Evolutionary conservation across 805 yeast genomes (phyloP).

Genomic region (Kluyveromyces starmeri): DNA sequence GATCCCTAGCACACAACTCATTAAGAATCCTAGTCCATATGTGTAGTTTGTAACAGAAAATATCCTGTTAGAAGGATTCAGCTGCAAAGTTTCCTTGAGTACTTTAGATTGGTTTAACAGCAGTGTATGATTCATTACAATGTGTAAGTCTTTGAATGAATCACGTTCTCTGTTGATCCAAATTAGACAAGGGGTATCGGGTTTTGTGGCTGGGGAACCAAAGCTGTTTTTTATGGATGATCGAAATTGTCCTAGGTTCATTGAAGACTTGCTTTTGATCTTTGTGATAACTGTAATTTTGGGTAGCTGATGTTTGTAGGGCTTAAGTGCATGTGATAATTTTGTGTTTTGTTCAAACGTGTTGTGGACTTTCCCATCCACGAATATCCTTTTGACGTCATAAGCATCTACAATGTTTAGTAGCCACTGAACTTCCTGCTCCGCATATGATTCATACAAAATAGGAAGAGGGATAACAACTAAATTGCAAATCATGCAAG

Average conservation of each 20-base stretch:
- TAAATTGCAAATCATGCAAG: slow-evolving; percentile 72
- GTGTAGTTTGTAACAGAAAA: slow-evolving; percentile 83
- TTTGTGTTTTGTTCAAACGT: slow-evolving; percentile 19
- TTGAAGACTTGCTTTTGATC: slow-evolving; percentile 20
- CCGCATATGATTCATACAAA: slow-evolving; percentile 53
- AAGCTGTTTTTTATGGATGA: slow-evolving; percentile 13
- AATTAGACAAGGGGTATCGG: slow-evolving; percentile 24
- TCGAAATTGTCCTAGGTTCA: slow-evolving; percentile 15
- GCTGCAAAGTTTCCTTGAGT: slow-evolving; percentile 84
- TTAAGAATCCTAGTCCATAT: slow-evolving; percentile 79
- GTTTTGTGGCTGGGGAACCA: slow-evolving; percentile 20
- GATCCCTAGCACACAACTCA: slow-evolving; percentile 74
- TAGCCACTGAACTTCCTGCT: slow-evolving; percentile 66
- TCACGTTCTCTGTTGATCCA: slow-evolving; percentile 25
- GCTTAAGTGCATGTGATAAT: slow-evolving; percentile 20
- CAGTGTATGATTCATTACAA: slow-evolving; percentile 43
- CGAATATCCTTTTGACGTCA: slow-evolving; percentile 61
- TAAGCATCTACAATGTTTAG: slow-evolving; percentile 60
- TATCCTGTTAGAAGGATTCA: slow-evolving; percentile 61
- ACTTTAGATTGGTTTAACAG: slow-evolving; percentile 77
- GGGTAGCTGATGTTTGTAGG: slow-evolving; percentile 18
- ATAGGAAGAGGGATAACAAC: slow-evolving; percentile 63
- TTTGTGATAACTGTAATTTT: slow-evolving; percentile 27
- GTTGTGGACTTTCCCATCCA: slow-evolving; percentile 38
- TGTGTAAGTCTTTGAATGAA: slow-evolving; percentile 19